Base-by-base conservation (phyloP, 306 rosid species). In the Cicer chorassanicum region DNA sequence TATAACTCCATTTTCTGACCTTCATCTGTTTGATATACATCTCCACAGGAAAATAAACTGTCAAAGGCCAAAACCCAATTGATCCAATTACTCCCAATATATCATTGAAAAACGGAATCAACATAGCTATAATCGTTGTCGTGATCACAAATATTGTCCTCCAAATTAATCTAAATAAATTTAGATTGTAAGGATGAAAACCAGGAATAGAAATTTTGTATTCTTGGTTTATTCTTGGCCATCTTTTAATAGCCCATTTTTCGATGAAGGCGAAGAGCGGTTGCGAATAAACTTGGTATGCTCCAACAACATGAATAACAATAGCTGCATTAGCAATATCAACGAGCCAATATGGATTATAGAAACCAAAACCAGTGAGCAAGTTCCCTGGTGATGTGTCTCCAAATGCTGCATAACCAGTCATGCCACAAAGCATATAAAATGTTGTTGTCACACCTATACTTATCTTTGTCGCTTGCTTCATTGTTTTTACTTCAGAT, bases 71-170 rank as follows among this genome's bases (percentile, higher is more conserved):
- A 78, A 92, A 89, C 34, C 93, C 92, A 4, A 88, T 3, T 19
- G 97, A 93, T 24, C 97, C 97, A 16, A 92, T 72, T 6, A 92
- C 50, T 24, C 93, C 97, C 41, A 87, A 85, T 3, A 90, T 36
- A 60, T 90, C 96, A 21, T 88, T 92, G 81, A 92, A 90, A 83
- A 92, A 92, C 0, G 98, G 98, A 19, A 92, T 73, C 75, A 87
- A 18, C 98, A 90, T 92, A 56, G 98, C 77, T 29, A 90, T 74
- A 46, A 88, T 1, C 8, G 96, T 90, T 55, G 92, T 92, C 2
- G 77, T 0, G 46, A 88, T 69, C 53, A 90, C 98, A 80, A 84
- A 90, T 11, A 53, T 13, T 8, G 90, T 87, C 77, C 98, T 86
- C 89, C 86, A 90, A 46, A 88, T 84, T n/a, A 88, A 43, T 59